These are phyloP conservation scores for Nissolia schottii DNA, from an alignment of 306 rosid species.

Conservation along the genomic window DNA sequence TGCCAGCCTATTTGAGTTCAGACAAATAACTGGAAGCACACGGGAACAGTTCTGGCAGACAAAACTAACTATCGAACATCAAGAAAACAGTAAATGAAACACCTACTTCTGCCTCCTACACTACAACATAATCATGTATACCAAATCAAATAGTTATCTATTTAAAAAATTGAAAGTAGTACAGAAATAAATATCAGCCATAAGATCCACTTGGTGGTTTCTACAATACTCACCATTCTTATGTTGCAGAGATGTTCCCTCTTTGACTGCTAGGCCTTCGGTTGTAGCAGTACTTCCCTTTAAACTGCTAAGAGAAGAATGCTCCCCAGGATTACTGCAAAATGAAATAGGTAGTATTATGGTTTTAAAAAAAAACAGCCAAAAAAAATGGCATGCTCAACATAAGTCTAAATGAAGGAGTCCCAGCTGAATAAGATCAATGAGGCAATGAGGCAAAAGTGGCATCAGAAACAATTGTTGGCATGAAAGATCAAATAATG, in stretches of 20 bases:
- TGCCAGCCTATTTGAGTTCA: background rate
- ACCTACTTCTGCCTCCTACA: background rate
- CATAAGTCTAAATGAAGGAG: background rate
- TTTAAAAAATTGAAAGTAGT: background rate
- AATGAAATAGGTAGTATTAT: background rate
- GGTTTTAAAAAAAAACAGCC: background rate
- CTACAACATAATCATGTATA: background rate
- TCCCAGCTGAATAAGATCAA: background rate
- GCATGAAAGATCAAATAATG: background rate
- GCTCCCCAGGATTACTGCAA: conserved; percentile 31
- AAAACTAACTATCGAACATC: background rate
- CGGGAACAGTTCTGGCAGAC: background rate
- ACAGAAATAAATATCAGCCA: conserved; percentile 16
- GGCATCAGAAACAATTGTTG: background rate
- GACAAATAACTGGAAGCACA: background rate
- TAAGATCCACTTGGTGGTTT: background rate
- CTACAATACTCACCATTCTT: conserved; percentile 34
- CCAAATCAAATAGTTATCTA: background rate
- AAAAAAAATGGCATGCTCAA: background rate
- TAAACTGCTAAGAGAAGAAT: conserved; percentile 25
- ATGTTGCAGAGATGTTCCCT: conserved; percentile 15
- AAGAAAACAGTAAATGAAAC: background rate
- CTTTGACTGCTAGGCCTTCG: conserved; percentile 14
- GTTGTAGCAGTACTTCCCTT: conserved; percentile 22
- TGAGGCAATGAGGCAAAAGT: background rate